phyloP scores from a whole-genome alignment of 2,329 filamentous ascomycete genomes.

The Orbilia quercus region DNA sequence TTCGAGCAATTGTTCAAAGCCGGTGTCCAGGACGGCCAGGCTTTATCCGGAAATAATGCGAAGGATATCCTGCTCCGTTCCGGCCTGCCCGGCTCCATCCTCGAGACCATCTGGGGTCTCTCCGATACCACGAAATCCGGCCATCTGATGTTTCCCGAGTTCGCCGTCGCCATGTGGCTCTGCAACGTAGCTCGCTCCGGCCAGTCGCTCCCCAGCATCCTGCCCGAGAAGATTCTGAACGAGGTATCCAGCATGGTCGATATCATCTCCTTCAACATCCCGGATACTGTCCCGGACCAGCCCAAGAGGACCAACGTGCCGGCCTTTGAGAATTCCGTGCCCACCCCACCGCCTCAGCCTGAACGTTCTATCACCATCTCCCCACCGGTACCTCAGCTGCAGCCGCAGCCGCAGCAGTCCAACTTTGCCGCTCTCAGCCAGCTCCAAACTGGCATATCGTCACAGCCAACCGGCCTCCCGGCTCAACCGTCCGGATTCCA shows the following conservation, averaged over 20 bases:
- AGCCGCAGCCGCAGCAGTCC: conserved; percentile 65
- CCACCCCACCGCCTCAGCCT: conserved; percentile 66
- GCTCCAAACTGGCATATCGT: conserved; percentile 47
- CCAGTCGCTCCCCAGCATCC: conserved; percentile 76
- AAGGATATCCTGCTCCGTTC: conserved; percentile 89
- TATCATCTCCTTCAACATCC: conserved; percentile 94
- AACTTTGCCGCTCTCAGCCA: conserved; percentile 56
- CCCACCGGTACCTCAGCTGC: conserved; percentile 62
- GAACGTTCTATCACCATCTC: conserved; percentile 56
- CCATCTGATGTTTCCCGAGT: conserved; percentile 96
- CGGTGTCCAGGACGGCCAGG: conserved; percentile 83
- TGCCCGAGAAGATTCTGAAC: conserved; percentile 90
- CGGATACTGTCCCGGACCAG: conserved; percentile 73
- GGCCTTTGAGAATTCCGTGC: conserved; percentile 70
- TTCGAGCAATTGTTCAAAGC: conserved; percentile 98
- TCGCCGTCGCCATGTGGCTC: conserved; percentile 96
- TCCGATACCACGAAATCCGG: conserved; percentile 96
- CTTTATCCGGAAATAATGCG: conserved; percentile 79
- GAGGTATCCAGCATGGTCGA: conserved; percentile 99
- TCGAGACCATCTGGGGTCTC: conserved; percentile 72
- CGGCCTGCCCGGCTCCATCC: conserved; percentile 78
- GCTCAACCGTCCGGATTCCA: conserved; percentile 77
- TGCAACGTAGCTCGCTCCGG: conserved; percentile 93
- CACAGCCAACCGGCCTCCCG: conserved; percentile 69
- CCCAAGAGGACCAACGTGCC: conserved; percentile 74